Conservation (phyloP, 306 rosid species). For the Alnus rubra region DNA sequence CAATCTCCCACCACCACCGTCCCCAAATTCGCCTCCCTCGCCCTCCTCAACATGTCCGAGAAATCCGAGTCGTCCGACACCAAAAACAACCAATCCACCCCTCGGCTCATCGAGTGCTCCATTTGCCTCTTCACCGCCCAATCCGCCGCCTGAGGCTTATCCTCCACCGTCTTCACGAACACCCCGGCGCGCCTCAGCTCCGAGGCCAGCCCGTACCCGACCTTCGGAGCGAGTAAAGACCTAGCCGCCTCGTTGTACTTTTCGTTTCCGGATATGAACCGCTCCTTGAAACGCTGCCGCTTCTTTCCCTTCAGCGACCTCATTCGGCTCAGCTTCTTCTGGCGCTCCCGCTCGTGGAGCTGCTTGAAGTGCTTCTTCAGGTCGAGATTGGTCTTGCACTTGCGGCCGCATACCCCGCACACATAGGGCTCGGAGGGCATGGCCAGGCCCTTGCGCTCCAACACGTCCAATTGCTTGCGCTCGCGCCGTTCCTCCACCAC, state of each 20-base stretch:
- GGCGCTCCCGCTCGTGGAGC: constrained; percentile 70
- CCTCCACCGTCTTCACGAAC: constrained; percentile 77
- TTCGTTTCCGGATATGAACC: constrained; percentile 50
- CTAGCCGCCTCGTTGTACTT: constrained; percentile 72
- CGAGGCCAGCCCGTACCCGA: constrained; percentile 76
- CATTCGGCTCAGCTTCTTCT: constrained; percentile 65
- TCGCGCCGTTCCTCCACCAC: constrained; percentile 57
- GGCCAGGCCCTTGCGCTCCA: constrained; percentile 63
- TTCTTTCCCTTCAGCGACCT: constrained; percentile 59
- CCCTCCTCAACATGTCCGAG: constrained; percentile 76
- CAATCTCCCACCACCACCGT: constrained; percentile 85
- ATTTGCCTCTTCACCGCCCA: constrained; percentile 87
- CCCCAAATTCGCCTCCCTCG: constrained; percentile 65
- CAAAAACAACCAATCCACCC: constrained; percentile 78
- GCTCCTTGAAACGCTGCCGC: constrained; percentile 63
- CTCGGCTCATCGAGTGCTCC: constrained; percentile 81
- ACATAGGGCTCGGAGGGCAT: constrained; percentile 52
- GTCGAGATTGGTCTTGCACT: constrained; percentile 61
- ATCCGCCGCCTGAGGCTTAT: constrained; percentile 88
- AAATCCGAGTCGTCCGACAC: constrained; percentile 87
- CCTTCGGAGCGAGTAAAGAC: constrained; percentile 48
- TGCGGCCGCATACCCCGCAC: constrained; percentile 70
- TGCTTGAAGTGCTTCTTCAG: constrained; percentile 70
- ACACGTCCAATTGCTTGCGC: constrained; percentile 49
- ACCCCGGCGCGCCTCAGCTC: constrained; percentile 88